Evolutionary conservation across 2,329 filamentous ascomycete species (phyloP).

Genomic region (Pleoardoris graminearum): DNA sequence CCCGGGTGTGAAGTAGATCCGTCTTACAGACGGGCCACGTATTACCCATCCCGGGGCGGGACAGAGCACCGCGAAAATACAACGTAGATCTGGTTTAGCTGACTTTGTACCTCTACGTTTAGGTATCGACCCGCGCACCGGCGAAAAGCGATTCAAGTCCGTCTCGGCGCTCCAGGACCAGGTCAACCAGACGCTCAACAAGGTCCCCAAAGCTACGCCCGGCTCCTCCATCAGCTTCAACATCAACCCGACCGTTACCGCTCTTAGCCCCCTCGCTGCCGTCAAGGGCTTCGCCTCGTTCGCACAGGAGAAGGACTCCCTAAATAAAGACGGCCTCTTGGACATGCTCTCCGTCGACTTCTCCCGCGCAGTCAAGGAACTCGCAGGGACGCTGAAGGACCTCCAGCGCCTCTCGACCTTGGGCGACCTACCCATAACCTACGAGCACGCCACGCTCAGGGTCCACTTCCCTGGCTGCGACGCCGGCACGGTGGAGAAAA

Average conservation of each 20-base stretch:
- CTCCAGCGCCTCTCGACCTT: slow-evolving; percentile 74
- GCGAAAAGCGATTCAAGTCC: slow-evolving; percentile 77
- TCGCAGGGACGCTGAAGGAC: slow-evolving; percentile 78
- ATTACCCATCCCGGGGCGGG: too few species aligned
- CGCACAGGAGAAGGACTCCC: slow-evolving; percentile 55
- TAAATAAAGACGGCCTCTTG: slow-evolving; percentile 82
- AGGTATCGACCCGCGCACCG: slow-evolving; percentile 63
- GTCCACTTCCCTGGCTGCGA: slow-evolving; percentile 93
- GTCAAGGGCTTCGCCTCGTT: slow-evolving; percentile 57
- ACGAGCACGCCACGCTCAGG: slow-evolving; percentile 70
- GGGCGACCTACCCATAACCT: slow-evolving; percentile 80
- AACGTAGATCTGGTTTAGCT: too few species aligned
- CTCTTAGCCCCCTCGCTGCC: slow-evolving; percentile 71
- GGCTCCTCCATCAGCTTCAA: slow-evolving; percentile 89
- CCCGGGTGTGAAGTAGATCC: too few species aligned
- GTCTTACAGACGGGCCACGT: too few species aligned
- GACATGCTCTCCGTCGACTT: slow-evolving; percentile 88
- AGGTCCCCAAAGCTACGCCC: slow-evolving; percentile 60
- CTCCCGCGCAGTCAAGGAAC: slow-evolving; percentile 79
- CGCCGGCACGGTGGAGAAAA: slow-evolving; percentile 73
- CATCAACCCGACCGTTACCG: slow-evolving; percentile 86
- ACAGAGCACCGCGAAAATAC: too few species aligned
- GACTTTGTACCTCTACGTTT: too few species aligned
- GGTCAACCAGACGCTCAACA: slow-evolving; percentile 67
- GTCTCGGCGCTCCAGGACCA: slow-evolving; percentile 77